phyloP scores from a whole-genome alignment of 192 early-diverging fungal genomes.

The Mortierella hygrophila region DNA sequence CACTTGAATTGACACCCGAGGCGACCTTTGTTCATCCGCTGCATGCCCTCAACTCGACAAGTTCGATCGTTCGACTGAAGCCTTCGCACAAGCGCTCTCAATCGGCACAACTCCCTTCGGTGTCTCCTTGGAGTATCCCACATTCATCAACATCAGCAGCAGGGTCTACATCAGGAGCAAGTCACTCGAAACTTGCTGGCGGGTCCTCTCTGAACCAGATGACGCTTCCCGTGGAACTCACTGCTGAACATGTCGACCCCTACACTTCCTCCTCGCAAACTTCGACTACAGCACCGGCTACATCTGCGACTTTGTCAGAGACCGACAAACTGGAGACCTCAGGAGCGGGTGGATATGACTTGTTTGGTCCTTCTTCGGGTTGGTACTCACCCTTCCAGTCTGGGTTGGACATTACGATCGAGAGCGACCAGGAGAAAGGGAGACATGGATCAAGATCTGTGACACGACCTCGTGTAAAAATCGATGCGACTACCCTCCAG shows the following conservation, averaged over 20 bases:
- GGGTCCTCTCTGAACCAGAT: constrained; percentile 14
- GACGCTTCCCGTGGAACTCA: background rate
- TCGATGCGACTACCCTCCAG: background rate
- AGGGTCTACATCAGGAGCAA: background rate
- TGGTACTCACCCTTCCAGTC: constrained; percentile 56
- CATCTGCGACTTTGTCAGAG: background rate
- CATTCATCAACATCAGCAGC: background rate
- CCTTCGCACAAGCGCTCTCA: constrained; percentile 43
- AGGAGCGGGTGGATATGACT: constrained; percentile 7
- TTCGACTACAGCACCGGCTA: background rate
- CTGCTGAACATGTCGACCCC: background rate
- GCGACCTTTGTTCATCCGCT: constrained; percentile 30
- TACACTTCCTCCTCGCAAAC: background rate
- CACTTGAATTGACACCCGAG: background rate
- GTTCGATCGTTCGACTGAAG: constrained; percentile 39
- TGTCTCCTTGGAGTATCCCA: constrained; percentile 37
- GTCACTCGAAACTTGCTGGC: background rate
- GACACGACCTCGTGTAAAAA: constrained; percentile 17
- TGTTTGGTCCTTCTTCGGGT: constrained; percentile 32
- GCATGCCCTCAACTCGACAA: constrained; percentile 45
- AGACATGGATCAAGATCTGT: constrained; percentile 21
- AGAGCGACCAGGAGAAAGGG: constrained; percentile 48
- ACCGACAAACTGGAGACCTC: background rate
- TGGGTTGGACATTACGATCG: constrained; percentile 44
- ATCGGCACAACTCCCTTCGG: constrained; percentile 38